Conservation (phyloP, 495 filamentous ascomycete species). For the Penicillium crystallinum region DNA sequence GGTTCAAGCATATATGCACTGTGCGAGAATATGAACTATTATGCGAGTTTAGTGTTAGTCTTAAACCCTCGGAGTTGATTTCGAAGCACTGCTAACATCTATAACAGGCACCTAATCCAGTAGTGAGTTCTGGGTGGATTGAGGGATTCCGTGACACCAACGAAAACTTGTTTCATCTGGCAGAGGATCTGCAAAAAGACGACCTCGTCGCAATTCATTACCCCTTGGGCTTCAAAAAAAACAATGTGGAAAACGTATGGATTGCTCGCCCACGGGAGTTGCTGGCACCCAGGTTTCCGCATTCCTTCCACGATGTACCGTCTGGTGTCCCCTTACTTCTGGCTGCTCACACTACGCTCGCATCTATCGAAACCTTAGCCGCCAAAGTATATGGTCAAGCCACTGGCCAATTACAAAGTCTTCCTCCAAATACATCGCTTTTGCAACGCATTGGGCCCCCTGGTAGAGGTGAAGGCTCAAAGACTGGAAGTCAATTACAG, state of each 20-base stretch:
- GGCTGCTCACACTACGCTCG: slow-evolving; percentile 12
- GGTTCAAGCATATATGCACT: slow-evolving; percentile 38
- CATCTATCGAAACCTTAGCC: not conserved
- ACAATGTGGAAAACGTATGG: slow-evolving; percentile 5
- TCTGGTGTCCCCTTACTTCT: slow-evolving; percentile 20
- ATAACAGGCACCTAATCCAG: not conserved
- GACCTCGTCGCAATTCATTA: slow-evolving; percentile 25
- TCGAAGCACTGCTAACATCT: not conserved
- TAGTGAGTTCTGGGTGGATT: slow-evolving; percentile 20
- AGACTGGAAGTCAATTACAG: not conserved
- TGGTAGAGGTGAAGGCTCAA: not conserved
- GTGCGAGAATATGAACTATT: slow-evolving; percentile 31
- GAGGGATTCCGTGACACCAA: slow-evolving; percentile 34
- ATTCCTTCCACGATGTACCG: not conserved
- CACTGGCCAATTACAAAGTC: not conserved
- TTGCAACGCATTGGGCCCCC: not conserved
- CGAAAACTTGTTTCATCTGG: slow-evolving; percentile 20
- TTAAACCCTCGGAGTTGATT: not conserved
- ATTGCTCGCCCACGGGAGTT: slow-evolving; percentile 29
- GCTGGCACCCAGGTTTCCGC: slow-evolving; percentile 18
- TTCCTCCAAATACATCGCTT: not conserved
- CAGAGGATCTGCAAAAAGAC: slow-evolving; percentile 20
- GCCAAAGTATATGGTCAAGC: not conserved
- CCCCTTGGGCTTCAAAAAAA: not conserved
- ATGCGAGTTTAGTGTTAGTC: slow-evolving; percentile 21